Evolutionary conservation across 2,329 filamentous ascomycete species (phyloP), one percentile per base, ranked within the genome.

Genomic region (Plenodomus tracheiphilus): DNA sequence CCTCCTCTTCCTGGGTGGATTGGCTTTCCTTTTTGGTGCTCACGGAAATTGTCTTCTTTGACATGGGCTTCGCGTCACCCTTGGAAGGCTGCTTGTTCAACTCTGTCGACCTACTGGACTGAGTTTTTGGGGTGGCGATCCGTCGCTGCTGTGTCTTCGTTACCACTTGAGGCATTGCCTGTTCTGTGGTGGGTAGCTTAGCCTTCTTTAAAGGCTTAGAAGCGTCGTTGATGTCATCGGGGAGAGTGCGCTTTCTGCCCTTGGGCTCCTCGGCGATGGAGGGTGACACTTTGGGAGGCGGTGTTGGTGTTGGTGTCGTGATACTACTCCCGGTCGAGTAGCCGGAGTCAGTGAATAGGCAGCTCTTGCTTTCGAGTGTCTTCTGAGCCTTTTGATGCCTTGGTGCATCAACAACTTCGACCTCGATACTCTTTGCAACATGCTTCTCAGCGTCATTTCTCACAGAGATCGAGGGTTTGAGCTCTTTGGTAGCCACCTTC

Each of bases 241-340:
- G 16, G 30, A 37, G 38, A 9, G 17, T 30, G 32, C 46, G 38
- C 30, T 49, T 45, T 10, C 41, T 44, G 10, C 21, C 8, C 25
- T 41, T 37, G 37, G 16, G 2, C 9, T 18, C 2, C 20, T 45
- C 28, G 6, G 28, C 28, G 4, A 8, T 32, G 28, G 28, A 32
- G 6, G 28, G 28, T 6, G 13, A 11, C 6, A 15, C 15, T 15
- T 32, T 7, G 28, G 6, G 4, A 8, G 28, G 28, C 4, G 8
- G 6, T 11, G 28, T 10, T 32, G 9, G 28, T 32, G 6, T 32
- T 6, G 28, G 13, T 11, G 11, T 32, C 13, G 13, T 15, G 9
- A 15, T 8, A 15, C 28, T 8, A 15, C 28, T 32, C 13, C 28
- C 28, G 4, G 28, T 32, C 28, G 28, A 32, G 28, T 32, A 32